Percentiles rank a stretch among this genome's conserved stretches.
Evolutionary conservation across 805 yeast species (phyloP).

Genomic region (Starmerella gropengiesseri): DNA sequence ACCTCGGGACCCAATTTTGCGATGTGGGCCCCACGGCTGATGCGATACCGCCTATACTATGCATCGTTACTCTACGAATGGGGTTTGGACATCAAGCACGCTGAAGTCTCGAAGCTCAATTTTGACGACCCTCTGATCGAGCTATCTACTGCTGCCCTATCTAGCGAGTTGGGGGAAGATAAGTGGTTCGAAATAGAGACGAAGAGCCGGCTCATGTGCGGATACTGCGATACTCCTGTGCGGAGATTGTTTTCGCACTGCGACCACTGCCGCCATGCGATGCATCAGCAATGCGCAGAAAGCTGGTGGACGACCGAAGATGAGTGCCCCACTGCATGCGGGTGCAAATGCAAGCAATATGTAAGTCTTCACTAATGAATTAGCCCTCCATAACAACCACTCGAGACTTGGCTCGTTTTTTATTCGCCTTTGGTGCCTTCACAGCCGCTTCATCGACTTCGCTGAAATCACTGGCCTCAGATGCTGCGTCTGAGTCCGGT

Average conservation of each 20-base stretch:
- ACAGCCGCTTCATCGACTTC: constrained; percentile 12
- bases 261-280: constrained; percentile 61
- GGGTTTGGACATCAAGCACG: constrained; percentile 73
- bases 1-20: constrained; percentile 1
- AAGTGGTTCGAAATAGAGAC: constrained; percentile 3
- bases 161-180: neutral
- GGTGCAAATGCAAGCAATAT: constrained; percentile 47
- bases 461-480: constrained; percentile 20
- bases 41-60: constrained; percentile 53
- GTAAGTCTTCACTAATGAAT: too few species aligned
- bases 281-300: constrained; percentile 68
- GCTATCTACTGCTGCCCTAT: neutral
- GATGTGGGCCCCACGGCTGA: constrained; percentile 14
- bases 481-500: neutral
- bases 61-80: constrained; percentile 68
- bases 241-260: constrained; percentile 56
- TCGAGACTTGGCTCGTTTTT: constrained; percentile 26
- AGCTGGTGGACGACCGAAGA: constrained; percentile 59
- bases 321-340: constrained; percentile 80
- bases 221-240: constrained; percentile 52
- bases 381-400: constrained; percentile 21
- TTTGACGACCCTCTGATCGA: constrained; percentile 25
- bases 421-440: constrained; percentile 8
- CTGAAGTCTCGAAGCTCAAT: constrained; percentile 66
- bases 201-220: constrained; percentile 39